These are phyloP conservation scores for Saitoella complicata DNA, from an alignment of 805 yeast species.

Conservation along the genomic window DNA sequence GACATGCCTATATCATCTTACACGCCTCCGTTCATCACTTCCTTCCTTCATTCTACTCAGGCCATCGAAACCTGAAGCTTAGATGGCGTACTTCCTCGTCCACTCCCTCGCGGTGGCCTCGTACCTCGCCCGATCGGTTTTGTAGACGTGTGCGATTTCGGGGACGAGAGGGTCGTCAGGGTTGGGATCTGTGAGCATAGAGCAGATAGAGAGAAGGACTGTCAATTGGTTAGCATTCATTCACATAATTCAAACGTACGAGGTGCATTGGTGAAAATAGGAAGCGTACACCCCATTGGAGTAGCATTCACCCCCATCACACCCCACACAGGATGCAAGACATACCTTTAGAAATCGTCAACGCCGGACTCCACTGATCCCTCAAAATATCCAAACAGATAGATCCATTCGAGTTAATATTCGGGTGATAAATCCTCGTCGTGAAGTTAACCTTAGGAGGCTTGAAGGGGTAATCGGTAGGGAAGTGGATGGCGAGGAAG, in stretches of 20 bases:
- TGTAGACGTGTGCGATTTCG: constrained; percentile 91
- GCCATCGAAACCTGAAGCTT: constrained; percentile 7
- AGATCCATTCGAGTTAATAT: constrained; percentile 88
- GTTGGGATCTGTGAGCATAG: constrained; percentile 44
- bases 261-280: too few relatives aligned
- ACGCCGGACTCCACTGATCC: constrained; percentile 98
- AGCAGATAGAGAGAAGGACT: constrained; percentile 87
- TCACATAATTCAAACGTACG: too few relatives aligned
- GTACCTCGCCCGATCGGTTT: constrained; percentile 82
- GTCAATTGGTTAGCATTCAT: neutral
- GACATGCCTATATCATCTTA: too few relatives aligned
- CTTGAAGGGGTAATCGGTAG: constrained; percentile 97
- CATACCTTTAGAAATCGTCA: constrained; percentile 69
- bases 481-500: constrained; percentile 91
- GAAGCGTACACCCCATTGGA: too few relatives aligned
- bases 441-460: constrained; percentile 90
- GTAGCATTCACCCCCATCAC: too few relatives aligned
- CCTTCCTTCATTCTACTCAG: too few relatives aligned
- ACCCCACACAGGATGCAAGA: too few relatives aligned
- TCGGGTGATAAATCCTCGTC: constrained; percentile 93
- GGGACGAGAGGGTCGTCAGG: constrained; percentile 99
- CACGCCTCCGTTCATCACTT: too few relatives aligned
- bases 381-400: constrained; percentile 92
- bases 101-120: constrained; percentile 97
- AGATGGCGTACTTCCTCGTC: constrained; percentile 96